Percentiles rank a stretch among this genome's conserved stretches.
Conservation (phyloP, 148 eudicot species). For the Rheum nobile region DNA sequence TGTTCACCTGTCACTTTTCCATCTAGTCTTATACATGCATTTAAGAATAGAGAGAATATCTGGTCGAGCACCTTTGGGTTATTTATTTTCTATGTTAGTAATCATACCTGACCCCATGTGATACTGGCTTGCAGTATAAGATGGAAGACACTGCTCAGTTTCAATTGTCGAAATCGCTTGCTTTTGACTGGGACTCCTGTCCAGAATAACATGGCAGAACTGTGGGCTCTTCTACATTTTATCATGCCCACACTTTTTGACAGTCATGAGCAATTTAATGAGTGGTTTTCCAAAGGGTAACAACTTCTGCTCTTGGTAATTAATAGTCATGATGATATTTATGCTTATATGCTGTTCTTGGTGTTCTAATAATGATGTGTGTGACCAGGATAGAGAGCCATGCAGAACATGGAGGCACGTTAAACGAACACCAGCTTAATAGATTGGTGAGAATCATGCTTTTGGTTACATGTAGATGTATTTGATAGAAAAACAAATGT, state of each 20-base stretch:
- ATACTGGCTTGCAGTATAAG: conserved; percentile 62
- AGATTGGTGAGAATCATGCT: conserved; percentile 64
- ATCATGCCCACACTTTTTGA: conserved; percentile 98
- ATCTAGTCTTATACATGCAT: neutral
- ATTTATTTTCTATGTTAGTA: neutral
- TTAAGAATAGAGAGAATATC: neutral
- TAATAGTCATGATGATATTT: neutral
- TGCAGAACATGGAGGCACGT: conserved; percentile 99
- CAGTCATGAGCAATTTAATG: conserved; percentile 96
- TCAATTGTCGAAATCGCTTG: conserved; percentile 95
- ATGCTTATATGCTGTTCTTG: neutral
- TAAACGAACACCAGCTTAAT: conserved; percentile 94
- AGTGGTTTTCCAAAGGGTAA: conserved; percentile 99
- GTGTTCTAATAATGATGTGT: conserved; percentile 17
- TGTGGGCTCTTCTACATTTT: conserved; percentile 95
- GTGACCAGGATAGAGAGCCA: conserved; percentile 81
- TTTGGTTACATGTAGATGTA: neutral
- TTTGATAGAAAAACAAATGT: neutral
- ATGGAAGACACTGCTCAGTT: conserved; percentile 97
- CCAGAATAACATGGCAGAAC: conserved; percentile 99
- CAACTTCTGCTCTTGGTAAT: conserved; percentile 10
- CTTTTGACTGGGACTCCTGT: conserved; percentile 94
- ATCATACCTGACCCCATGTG: conserved; percentile 5
- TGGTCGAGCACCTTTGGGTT: neutral
- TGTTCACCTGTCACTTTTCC: conserved; percentile 11